A percentile compares a stretch with the other conserved stretches of the same genome.
Conservation (phyloP, 176 grass and related monocot species). For the Cenchrus purpureus region DNA sequence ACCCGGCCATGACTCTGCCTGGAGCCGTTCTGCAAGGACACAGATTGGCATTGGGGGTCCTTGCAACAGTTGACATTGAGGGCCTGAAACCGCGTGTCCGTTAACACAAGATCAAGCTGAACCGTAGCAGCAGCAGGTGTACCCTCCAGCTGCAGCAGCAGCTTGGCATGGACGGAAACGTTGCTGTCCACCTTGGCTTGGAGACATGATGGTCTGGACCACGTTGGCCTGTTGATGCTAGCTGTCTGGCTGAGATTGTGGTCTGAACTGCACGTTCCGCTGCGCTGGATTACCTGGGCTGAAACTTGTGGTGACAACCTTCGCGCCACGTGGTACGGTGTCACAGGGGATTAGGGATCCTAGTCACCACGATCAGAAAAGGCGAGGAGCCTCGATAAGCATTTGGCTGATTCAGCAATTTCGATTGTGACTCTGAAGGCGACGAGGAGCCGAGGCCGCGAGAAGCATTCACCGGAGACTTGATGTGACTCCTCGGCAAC, state of each 20-base stretch:
- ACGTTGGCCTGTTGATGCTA: neutral
- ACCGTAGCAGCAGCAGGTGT: neutral
- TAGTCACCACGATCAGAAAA: neutral
- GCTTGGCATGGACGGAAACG: neutral
- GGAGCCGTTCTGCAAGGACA: neutral
- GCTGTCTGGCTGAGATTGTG: slow-evolving; percentile 17
- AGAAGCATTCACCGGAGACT: neutral
- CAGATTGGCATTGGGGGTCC: neutral
- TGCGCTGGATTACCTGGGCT: neutral
- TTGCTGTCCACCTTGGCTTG: slow-evolving; percentile 1
- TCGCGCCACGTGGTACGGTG: neutral
- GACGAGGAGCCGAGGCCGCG: neutral
- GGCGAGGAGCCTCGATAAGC: neutral
- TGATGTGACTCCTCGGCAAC: slow-evolving; percentile 6
- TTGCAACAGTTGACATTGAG: neutral
- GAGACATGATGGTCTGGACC: neutral
- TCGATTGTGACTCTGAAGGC: neutral
- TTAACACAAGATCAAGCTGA: neutral
- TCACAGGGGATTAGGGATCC: neutral
- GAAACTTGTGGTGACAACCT: neutral
- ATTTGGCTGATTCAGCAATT: neutral
- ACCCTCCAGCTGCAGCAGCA: neutral
- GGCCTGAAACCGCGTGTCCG: neutral
- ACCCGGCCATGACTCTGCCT: neutral
- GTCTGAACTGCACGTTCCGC: neutral